phyloP scores from a whole-genome alignment of 257 asterid genomes.

The Solanum appendiculatum region DNA sequence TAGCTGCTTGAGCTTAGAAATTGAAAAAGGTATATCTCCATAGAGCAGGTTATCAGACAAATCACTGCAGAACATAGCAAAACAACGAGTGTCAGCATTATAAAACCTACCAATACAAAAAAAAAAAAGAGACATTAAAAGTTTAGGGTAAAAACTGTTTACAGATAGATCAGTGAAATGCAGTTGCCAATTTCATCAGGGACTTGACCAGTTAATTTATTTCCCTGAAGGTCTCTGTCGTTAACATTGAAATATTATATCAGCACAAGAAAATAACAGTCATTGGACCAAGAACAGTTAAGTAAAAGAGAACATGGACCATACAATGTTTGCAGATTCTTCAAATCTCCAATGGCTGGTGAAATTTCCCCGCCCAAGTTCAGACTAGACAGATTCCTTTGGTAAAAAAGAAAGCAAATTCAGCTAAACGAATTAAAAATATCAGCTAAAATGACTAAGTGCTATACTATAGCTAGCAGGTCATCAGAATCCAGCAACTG shows the following conservation, averaged over 20 bases:
- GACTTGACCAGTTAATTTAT: constrained; percentile 78
- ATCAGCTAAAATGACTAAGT: neutral
- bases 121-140: neutral
- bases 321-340: constrained; percentile 61
- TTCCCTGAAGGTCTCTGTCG: constrained; percentile 83
- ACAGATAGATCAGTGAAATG: constrained; percentile 51
- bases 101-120: neutral
- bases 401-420: neutral
- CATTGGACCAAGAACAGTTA: neutral
- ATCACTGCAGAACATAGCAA: constrained; percentile 40
- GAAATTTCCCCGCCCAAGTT: constrained; percentile 93
- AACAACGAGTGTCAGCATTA: neutral
- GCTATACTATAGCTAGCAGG: neutral
- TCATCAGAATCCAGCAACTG: neutral
- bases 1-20: constrained; percentile 89
- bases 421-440: neutral
- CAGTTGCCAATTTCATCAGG: constrained; percentile 95
- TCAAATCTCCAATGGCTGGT: constrained; percentile 75
- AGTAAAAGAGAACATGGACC: constrained; percentile 4
- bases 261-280: neutral
- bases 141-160: neutral
- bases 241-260: neutral
- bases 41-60: constrained; percentile 67
- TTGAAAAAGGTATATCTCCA: constrained; percentile 87
- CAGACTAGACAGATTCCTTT: constrained; percentile 80